Evolutionary conservation across 345 rosid genomes (phyloP), one percentile per base, ranked within the genome.

Genomic region (Eucalyptus curtisii): DNA sequence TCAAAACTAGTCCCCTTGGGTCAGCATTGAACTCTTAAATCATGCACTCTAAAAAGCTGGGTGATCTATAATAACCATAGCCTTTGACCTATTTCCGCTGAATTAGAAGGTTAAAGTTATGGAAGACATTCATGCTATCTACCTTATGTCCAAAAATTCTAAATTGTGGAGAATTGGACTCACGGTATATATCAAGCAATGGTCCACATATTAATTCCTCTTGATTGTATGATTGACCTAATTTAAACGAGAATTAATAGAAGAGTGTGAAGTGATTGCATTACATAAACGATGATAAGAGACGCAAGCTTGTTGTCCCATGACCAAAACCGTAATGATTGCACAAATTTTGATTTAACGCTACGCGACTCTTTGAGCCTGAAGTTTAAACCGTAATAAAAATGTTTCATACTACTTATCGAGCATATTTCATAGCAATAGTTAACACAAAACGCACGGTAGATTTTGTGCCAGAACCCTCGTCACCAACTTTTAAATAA

Each of bases 1-100:
- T 55, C 61, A 22, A 55, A 24, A 55, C 30, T 55, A 8, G 27
- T 24, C 0, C 59, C 0, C 3, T 22, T 22, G 27, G 1, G 61
- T 55, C 6, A 2, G 5, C 61, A 55, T 55, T 1, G 1, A 55
- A 55, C 61, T 55, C 61, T 55, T 55, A 55, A 22, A 22, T 9
- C 61, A 55, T 55, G 61, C 61, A 55, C 13, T 9, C 61, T 22
- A 24, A 24, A 55, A 55, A 55, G 61, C 30, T 55, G 2, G 55
- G 24, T 52, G 55, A 19, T 52, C 55, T 52, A 19, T 52, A 7
- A 19, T 52, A 19, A 52, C 55, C 55, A 19, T 52, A 52, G 30
- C 30, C 61, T 55, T 55, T 9, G 30, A 55, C 30, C 61, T 55
- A 55, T 55, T 55, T 55, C 61, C 61, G 24, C 61, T 55, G 0